A percentile compares a stretch with the other conserved stretches of the same genome.
Conservation (phyloP, 1,284 basidiomycete species). For the Veloporphyrellus conicus region DNA sequence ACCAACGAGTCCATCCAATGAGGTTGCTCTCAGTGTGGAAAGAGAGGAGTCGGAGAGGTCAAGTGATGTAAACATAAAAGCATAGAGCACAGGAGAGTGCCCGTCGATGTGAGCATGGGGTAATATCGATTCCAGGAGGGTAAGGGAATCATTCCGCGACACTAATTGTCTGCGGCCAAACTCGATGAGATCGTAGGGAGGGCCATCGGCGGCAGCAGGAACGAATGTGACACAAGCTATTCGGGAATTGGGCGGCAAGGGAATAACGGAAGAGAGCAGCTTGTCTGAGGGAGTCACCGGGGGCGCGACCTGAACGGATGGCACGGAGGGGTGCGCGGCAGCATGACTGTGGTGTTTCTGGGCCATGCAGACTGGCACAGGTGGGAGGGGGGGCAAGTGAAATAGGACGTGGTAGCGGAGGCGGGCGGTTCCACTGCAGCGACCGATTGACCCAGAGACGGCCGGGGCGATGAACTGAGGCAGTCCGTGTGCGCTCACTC, state of each 20-base stretch:
- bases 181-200: constrained; percentile 48
- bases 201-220: constrained; percentile 27
- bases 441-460: constrained; percentile 2
- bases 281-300: constrained; percentile 33
- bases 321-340: constrained; percentile 11
- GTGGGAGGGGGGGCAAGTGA: constrained; percentile 2
- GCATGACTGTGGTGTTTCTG: constrained; percentile 26
- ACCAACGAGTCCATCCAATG: constrained; percentile 51
- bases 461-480: constrained; percentile 3
- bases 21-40: constrained; percentile 32
- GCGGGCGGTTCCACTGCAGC: neutral
- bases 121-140: constrained; percentile 48
- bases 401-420: neutral
- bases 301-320: too few relatives aligned
- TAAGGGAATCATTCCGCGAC: constrained; percentile 33
- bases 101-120: constrained; percentile 45
- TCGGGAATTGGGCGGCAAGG: constrained; percentile 33
- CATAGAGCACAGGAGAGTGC: constrained; percentile 44
- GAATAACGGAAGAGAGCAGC: constrained; percentile 38
- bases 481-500: constrained; percentile 11
- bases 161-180: constrained; percentile 49
- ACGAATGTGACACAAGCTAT: constrained; percentile 48
- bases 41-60: constrained; percentile 31
- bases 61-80: constrained; percentile 49
- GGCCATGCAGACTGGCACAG: constrained; percentile 27